Conservation (phyloP, 768 basidiomycete genomes). For the Termitomyces sp. region DNA sequence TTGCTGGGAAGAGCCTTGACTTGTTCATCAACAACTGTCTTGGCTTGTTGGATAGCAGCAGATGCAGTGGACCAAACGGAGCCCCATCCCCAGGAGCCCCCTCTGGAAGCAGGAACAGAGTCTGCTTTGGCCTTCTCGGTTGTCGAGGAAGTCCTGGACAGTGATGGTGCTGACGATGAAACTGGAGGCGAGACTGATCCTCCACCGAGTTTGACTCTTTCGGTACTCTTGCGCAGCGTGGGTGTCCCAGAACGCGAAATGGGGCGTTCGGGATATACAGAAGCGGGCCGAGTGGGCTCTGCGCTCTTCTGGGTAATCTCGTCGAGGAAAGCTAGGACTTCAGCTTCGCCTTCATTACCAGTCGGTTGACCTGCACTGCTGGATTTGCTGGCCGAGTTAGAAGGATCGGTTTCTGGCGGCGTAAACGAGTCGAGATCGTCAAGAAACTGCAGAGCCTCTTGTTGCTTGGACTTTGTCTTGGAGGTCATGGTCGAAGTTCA, state of each 20-base stretch:
- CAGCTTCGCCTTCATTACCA: constrained; percentile 59
- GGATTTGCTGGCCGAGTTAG: constrained; percentile 12
- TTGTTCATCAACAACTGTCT: constrained; percentile 86
- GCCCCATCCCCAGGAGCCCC: constrained; percentile 75
- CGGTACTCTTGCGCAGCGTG: constrained; percentile 68
- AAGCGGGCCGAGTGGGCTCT: constrained; percentile 60
- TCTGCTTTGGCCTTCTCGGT: constrained; percentile 20
- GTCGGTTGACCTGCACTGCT: constrained; percentile 17
- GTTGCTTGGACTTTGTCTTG: constrained; percentile 71
- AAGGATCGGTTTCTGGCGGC: constrained; percentile 22
- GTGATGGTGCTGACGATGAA: constrained; percentile 39
- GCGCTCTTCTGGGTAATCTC: constrained; percentile 92
- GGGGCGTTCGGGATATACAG: constrained; percentile 51
- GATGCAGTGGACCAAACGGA: constrained; percentile 88
- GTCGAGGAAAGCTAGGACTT: constrained; percentile 90
- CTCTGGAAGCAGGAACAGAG: constrained; percentile 10
- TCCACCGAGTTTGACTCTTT: constrained; percentile 68
- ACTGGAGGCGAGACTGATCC: constrained; percentile 35
- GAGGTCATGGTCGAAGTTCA: constrained; percentile 27
- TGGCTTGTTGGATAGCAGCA: constrained; percentile 83
- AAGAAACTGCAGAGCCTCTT: constrained; percentile 90
- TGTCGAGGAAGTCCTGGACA: constrained; percentile 27
- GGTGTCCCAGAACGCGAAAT: constrained; percentile 68
- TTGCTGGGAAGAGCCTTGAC: constrained; percentile 85
- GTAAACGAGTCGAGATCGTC: constrained; percentile 90